These are phyloP conservation scores for Nepenthes mirabilis DNA, from an alignment of 148 eudicot species.

Conservation along the genomic window DNA sequence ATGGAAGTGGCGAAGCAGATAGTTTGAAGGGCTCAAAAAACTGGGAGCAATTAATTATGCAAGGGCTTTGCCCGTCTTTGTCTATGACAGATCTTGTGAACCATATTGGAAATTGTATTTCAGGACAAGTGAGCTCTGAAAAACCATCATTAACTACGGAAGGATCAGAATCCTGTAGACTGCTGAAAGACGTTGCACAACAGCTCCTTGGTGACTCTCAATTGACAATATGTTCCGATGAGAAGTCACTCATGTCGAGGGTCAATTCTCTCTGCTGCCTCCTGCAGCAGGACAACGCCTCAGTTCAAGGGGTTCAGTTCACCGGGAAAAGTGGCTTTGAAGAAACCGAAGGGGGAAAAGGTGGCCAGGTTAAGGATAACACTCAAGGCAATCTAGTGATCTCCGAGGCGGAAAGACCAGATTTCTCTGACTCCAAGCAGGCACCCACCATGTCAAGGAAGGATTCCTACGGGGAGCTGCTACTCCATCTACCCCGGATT, in stretches of 20 bases:
- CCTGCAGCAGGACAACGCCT: slow-evolving; percentile 35
- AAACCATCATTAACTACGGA: slow-evolving; percentile 25
- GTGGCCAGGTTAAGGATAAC: slow-evolving; percentile 1
- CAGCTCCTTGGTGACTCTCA: slow-evolving; percentile 59
- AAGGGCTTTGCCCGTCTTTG: slow-evolving; percentile 62
- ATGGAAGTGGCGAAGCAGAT: slow-evolving; percentile 24
- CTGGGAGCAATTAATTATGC: slow-evolving; percentile 46
- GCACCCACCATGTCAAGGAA: slow-evolving; percentile 40
- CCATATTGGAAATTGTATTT: slow-evolving; percentile 59
- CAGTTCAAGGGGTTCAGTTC: slow-evolving; percentile 6
- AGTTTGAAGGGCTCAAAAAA: slow-evolving; percentile 25
- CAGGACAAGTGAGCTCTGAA: slow-evolving; percentile 46
- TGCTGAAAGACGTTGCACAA: slow-evolving; percentile 61
- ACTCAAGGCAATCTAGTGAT: slow-evolving; percentile 3
- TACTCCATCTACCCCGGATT: slow-evolving; percentile 59
- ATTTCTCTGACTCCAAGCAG: slow-evolving; percentile 20
- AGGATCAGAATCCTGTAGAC: slow-evolving; percentile 32
- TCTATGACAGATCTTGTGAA: slow-evolving; percentile 71
- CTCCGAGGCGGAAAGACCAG: slow-evolving; percentile 13
- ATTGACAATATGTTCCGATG: slow-evolving; percentile 25
- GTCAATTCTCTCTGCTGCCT: slow-evolving; percentile 59
- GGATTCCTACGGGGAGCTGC: slow-evolving; percentile 68
- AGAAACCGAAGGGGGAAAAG: slow-evolving; percentile 10
- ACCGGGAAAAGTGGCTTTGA: slow-evolving; percentile 6
- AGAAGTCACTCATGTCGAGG: slow-evolving; percentile 65